Evolutionary conservation across 2,329 filamentous ascomycete species (phyloP).

Genomic region (Metarhizium sp.): DNA sequence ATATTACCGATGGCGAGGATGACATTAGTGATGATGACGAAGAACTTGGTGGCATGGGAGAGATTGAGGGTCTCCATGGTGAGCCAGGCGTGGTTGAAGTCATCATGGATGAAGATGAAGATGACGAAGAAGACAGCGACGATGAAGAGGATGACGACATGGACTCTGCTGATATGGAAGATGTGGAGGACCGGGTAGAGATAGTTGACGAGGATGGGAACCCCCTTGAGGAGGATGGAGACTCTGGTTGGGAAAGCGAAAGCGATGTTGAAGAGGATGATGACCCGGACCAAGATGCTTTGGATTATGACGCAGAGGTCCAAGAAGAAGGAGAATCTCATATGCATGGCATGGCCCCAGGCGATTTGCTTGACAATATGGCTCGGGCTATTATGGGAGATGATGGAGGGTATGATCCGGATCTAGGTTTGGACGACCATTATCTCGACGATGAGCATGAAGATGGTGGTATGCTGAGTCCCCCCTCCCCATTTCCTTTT

Average conservation of each 20-base stretch:
- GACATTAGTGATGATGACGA: slow-evolving; percentile 88
- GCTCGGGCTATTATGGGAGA: slow-evolving; percentile 45
- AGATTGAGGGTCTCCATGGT: slow-evolving; percentile 65
- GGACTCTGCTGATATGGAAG: slow-evolving; percentile 36
- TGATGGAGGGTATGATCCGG: slow-evolving; percentile 42
- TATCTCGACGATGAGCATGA: slow-evolving; percentile 48
- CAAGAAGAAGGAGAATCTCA: slow-evolving; percentile 47
- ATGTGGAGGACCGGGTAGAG: slow-evolving; percentile 43
- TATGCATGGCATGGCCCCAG: slow-evolving; percentile 34
- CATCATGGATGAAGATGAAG: slow-evolving; percentile 64
- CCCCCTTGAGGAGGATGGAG: slow-evolving; percentile 48
- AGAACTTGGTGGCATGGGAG: slow-evolving; percentile 71
- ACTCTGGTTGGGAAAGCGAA: slow-evolving; percentile 52
- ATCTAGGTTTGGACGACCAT: slow-evolving; percentile 41
- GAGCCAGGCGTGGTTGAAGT: slow-evolving; percentile 60
- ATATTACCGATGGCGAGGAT: slow-evolving; percentile 72
- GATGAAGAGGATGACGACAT: slow-evolving; percentile 40
- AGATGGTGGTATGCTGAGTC: slow-evolving; percentile 40
- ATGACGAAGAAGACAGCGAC: slow-evolving; percentile 56
- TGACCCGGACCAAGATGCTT: slow-evolving; percentile 41
- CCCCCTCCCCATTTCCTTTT: too few species aligned
- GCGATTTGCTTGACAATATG: slow-evolving; percentile 40
- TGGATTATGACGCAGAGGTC: slow-evolving; percentile 45
- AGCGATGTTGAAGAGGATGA: slow-evolving; percentile 46
- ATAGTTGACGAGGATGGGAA: slow-evolving; percentile 57